A percentile compares a stretch with the other conserved stretches of the same genome.
Evolutionary conservation across 257 asterid genomes (phyloP).

Genomic region (Asclepias syriaca): DNA sequence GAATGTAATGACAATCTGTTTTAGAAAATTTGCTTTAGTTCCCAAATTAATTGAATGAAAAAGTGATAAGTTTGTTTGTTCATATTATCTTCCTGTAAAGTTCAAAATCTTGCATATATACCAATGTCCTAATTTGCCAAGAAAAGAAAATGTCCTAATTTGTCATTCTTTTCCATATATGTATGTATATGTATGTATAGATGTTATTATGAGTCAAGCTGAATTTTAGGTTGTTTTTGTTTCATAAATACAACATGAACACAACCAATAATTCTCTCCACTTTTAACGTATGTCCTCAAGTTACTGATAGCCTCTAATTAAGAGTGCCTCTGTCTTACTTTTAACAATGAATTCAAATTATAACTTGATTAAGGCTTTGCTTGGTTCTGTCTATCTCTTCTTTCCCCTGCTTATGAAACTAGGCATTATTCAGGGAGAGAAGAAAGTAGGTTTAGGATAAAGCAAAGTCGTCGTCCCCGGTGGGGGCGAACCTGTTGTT

Average conservation of each 20-base stretch:
- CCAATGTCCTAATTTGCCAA: neutral
- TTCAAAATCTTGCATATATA: neutral
- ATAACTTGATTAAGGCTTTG: slow-evolving; percentile 23
- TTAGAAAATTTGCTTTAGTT: neutral
- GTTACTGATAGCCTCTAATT: slow-evolving; percentile 24
- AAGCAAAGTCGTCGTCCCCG: slow-evolving; percentile 7
- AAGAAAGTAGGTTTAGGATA: slow-evolving; percentile 26
- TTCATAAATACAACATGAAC: neutral
- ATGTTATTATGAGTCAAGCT: slow-evolving; percentile 4
- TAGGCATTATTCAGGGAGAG: slow-evolving; percentile 13
- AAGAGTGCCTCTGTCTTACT: slow-evolving; percentile 7
- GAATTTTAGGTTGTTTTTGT: neutral
- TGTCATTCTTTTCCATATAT: neutral
- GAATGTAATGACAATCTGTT: neutral
- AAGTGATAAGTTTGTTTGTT: neutral
- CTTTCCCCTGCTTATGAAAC: slow-evolving; percentile 25
- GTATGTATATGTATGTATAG: neutral
- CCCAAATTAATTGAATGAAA: neutral
- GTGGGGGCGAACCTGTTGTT: too few species aligned
- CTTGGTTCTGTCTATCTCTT: slow-evolving; percentile 28
- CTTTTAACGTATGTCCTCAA: slow-evolving; percentile 29
- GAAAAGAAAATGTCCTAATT: neutral
- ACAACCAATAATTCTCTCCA: slow-evolving; percentile 21
- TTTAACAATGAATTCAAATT: slow-evolving; percentile 15
- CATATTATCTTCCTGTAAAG: neutral